Evolutionary conservation across 169 alveolate species (phyloP).

Genomic region (Plasmodium relictum): DNA sequence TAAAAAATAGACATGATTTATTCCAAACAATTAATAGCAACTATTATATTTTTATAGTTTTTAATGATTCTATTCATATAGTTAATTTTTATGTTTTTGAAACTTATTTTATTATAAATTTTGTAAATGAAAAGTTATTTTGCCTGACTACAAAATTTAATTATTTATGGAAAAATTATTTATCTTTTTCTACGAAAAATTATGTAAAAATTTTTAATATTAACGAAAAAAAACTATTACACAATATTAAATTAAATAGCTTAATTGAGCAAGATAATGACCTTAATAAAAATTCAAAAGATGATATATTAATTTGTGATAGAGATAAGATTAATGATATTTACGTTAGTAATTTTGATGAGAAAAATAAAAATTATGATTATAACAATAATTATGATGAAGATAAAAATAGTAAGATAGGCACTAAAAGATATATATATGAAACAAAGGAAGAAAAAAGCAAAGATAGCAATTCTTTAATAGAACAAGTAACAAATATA

Average conservation of each 20-base stretch:
- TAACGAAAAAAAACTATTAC: slow-evolving; percentile 6
- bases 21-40: slow-evolving; percentile 20
- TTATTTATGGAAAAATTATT: slow-evolving; percentile 7
- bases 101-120: slow-evolving; percentile 21
- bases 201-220: slow-evolving; percentile 42
- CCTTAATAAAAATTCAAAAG: background rate
- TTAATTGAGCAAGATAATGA: background rate
- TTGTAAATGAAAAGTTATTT: slow-evolving; percentile 23
- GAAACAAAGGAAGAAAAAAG: background rate
- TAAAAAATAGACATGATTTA: slow-evolving; percentile 15
- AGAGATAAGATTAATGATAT: background rate
- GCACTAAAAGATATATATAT: background rate
- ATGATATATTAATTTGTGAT: background rate
- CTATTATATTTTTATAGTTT: slow-evolving; percentile 31
- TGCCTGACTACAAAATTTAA: slow-evolving; percentile 26
- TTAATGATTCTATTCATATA: slow-evolving; percentile 28
- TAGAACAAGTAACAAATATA: background rate
- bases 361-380: background rate
- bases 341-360: background rate
- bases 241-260: background rate
- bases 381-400: background rate
- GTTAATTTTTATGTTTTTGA: slow-evolving; percentile 40
- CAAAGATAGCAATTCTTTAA: background rate
- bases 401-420: background rate
- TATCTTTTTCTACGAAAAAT: slow-evolving; percentile 47